Conservation (phyloP, 208 protist genomes). For the Cochliopodium minus region DNA sequence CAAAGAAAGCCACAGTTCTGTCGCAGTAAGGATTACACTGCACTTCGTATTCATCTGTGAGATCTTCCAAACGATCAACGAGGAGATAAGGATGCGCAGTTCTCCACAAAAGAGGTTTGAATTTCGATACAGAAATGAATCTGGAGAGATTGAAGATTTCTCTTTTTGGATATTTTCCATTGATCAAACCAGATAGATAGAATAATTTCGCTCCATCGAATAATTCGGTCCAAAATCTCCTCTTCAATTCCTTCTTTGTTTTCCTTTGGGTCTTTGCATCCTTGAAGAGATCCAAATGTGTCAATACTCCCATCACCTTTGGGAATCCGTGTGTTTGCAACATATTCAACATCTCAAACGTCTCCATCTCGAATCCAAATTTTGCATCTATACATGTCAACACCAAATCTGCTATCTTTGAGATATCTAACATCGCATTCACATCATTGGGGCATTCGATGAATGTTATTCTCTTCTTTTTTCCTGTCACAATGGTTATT, state of each 20-base stretch:
- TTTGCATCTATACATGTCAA: constrained; percentile 89
- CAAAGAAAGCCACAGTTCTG: constrained; percentile 80
- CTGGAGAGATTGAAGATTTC: constrained; percentile 83
- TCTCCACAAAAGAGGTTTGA: constrained; percentile 83
- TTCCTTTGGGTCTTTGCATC: constrained; percentile 81
- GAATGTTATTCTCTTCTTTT: constrained; percentile 76
- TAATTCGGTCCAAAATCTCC: constrained; percentile 73
- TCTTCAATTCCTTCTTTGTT: constrained; percentile 88
- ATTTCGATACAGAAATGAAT: constrained; percentile 85
- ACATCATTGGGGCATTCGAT: constrained; percentile 92
- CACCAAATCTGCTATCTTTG: constrained; percentile 89
- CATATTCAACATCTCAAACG: constrained; percentile 99
- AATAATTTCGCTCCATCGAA: constrained; percentile 81
- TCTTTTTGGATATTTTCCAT: constrained; percentile 46
- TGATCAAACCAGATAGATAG: constrained; percentile 70
- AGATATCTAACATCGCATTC: constrained; percentile 91
- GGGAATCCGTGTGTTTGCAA: constrained; percentile 86
- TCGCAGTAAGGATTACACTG: constrained; percentile 39
- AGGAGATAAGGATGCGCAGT: constrained; percentile 88
- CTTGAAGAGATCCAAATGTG: constrained; percentile 91
- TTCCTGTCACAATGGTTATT: constrained; percentile 83
- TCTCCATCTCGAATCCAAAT: constrained; percentile 99
- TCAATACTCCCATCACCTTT: constrained; percentile 92
- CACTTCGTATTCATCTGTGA: constrained; percentile 75
- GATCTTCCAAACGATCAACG: constrained; percentile 86